These are phyloP conservation scores for Aspergillus pseudoglaucus DNA, from an alignment of 2,329 filamentous ascomycete genomes.

Conservation along the genomic window DNA sequence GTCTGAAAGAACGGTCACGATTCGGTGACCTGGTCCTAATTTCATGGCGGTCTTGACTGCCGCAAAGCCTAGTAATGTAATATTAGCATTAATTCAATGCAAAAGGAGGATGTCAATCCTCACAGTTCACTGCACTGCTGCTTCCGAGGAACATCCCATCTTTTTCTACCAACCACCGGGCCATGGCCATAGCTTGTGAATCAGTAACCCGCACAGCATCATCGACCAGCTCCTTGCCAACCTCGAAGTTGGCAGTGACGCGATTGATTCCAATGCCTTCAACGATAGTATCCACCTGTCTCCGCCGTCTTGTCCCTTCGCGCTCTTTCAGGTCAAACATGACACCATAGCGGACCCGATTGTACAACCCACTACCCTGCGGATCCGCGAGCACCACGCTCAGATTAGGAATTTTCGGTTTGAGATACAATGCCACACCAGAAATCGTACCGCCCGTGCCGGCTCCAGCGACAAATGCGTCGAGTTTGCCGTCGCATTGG, in stretches of 20 bases:
- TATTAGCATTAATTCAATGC: not conserved
- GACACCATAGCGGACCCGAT: slow-evolving; percentile 85
- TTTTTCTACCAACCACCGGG: slow-evolving; percentile 89
- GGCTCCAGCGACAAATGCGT: slow-evolving; percentile 88
- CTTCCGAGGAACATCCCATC: slow-evolving; percentile 93
- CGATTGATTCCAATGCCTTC: slow-evolving; percentile 95
- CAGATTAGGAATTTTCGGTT: slow-evolving; percentile 59
- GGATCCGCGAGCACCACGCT: slow-evolving; percentile 84
- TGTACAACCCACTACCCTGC: slow-evolving; percentile 87
- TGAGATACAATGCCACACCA: slow-evolving; percentile 76
- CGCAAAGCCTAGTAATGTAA: slow-evolving; percentile 36
- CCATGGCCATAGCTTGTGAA: slow-evolving; percentile 84
- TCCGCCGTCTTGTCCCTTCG: slow-evolving; percentile 80
- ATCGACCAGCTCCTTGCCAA: slow-evolving; percentile 76
- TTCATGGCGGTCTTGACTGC: slow-evolving; percentile 42
- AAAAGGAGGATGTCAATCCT: slow-evolving; percentile 20
- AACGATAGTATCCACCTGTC: slow-evolving; percentile 92
- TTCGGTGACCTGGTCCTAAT: slow-evolving; percentile 42
- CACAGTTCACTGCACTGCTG: slow-evolving; percentile 92
- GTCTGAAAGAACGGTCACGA: slow-evolving; percentile 45
- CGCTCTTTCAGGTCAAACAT: slow-evolving; percentile 88
- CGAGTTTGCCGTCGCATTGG: slow-evolving; percentile 67
- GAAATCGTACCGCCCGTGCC: slow-evolving; percentile 92
- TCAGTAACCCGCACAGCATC: slow-evolving; percentile 87
- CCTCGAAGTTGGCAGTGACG: slow-evolving; percentile 88